These are phyloP conservation scores for Juglanconis sp. DNA, from an alignment of 2,329 filamentous ascomycete genomes.

Conservation along the genomic window DNA sequence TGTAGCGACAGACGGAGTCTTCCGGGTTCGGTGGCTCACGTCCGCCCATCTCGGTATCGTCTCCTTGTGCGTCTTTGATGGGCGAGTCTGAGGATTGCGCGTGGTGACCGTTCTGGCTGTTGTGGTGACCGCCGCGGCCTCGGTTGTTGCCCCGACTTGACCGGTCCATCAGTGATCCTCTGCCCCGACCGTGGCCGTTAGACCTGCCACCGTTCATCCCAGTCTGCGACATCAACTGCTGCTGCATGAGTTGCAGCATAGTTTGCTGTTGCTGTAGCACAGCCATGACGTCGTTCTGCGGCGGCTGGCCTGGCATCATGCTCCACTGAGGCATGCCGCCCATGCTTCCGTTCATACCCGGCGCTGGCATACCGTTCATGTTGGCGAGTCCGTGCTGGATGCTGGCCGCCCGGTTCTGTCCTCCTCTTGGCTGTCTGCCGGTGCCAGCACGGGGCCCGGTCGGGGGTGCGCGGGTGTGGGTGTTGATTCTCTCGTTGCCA, in stretches of 20 bases:
- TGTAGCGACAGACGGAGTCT: slow-evolving; percentile 81
- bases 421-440: slow-evolving; percentile 45
- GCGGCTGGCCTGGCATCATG: slow-evolving; percentile 46
- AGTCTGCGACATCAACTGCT: slow-evolving; percentile 54
- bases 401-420: slow-evolving; percentile 48
- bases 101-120: slow-evolving; percentile 34
- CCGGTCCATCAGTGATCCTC: slow-evolving; percentile 69
- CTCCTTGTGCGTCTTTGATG: slow-evolving; percentile 37
- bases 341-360: slow-evolving; percentile 36
- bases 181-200: slow-evolving; percentile 40
- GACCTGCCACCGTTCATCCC: slow-evolving; percentile 37
- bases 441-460: slow-evolving; percentile 64
- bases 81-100: slow-evolving; percentile 28
- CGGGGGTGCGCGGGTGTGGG: slow-evolving; percentile 67
- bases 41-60: slow-evolving; percentile 62
- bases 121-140: slow-evolving; percentile 42
- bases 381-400: slow-evolving; percentile 49
- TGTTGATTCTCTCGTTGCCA: slow-evolving; percentile 77
- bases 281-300: slow-evolving; percentile 58
- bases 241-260: slow-evolving; percentile 75
- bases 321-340: slow-evolving; percentile 44
- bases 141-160: slow-evolving; percentile 58
- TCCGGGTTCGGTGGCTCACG: slow-evolving; percentile 56
- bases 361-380: slow-evolving; percentile 38
- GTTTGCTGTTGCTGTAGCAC: slow-evolving; percentile 86